Evolutionary conservation across 2,329 filamentous ascomycete species (phyloP).

Genomic region (Trichoderma koningii): DNA sequence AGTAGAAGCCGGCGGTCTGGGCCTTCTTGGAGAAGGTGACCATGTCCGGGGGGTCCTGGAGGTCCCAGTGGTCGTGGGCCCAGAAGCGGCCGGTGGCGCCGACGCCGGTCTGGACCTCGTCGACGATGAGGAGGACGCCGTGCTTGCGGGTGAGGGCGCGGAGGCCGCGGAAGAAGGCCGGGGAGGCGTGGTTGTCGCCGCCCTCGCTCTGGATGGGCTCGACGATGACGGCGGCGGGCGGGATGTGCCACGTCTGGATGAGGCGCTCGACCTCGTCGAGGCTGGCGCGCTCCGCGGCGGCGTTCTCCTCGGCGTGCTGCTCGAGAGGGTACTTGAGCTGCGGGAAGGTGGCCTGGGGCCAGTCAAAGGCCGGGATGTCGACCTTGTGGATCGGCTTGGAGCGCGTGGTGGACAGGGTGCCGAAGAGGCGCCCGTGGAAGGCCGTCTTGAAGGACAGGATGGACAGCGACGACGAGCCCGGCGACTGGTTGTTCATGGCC

Average conservation of each 20-base stretch:
- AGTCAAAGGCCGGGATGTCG: constrained; percentile 92
- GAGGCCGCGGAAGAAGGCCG: constrained; percentile 82
- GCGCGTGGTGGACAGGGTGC: constrained; percentile 82
- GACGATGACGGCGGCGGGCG: constrained; percentile 78
- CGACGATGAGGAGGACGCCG: constrained; percentile 82
- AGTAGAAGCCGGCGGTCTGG: constrained; percentile 92
- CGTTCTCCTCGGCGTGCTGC: constrained; percentile 76
- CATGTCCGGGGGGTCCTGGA: constrained; percentile 80
- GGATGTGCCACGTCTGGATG: constrained; percentile 75
- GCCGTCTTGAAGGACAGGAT: constrained; percentile 86
- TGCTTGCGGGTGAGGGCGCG: constrained; percentile 77
- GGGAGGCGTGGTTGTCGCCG: constrained; percentile 90
- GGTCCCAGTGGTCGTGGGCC: constrained; percentile 94
- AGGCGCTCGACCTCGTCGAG: constrained; percentile 81
- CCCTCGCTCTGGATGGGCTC: constrained; percentile 94
- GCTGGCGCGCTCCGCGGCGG: constrained; percentile 76
- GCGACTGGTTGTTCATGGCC: constrained; percentile 77
- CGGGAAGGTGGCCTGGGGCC: constrained; percentile 89
- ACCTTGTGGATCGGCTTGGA: constrained; percentile 94
- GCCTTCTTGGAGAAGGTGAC: constrained; percentile 97
- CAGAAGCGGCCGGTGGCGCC: constrained; percentile 94
- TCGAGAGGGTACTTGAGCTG: constrained; percentile 83
- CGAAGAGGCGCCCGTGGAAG: constrained; percentile 91
- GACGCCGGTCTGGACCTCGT: constrained; percentile 92
- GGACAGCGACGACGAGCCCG: constrained; percentile 74